Conservation (phyloP, 768 basidiomycete genomes). For the Lactifluus rugatus region DNA sequence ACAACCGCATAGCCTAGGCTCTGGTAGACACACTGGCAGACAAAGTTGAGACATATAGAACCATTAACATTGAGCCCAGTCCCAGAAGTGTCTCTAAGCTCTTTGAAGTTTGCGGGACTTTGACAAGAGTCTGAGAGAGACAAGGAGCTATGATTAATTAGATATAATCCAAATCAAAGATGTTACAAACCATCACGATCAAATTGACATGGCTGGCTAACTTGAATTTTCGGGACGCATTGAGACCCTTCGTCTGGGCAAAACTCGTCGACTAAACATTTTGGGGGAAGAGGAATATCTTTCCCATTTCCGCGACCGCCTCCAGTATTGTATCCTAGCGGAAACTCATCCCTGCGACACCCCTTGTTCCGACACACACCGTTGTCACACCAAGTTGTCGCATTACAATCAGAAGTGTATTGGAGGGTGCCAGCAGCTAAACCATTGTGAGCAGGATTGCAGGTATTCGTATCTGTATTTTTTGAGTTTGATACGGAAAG, state of each 20-base stretch:
- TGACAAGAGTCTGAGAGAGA: slow-evolving; percentile 61
- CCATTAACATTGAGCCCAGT: slow-evolving; percentile 72
- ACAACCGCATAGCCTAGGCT: neutral
- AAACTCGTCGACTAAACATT: slow-evolving; percentile 55
- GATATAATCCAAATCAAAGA: neutral
- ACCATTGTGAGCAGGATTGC: slow-evolving; percentile 48
- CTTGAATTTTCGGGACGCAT: slow-evolving; percentile 50
- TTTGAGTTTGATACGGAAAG: slow-evolving; percentile 28
- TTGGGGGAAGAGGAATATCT: slow-evolving; percentile 39
- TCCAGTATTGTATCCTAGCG: slow-evolving; percentile 50
- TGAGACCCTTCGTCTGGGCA: slow-evolving; percentile 76
- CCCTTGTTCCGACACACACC: slow-evolving; percentile 51
- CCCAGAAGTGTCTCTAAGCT: slow-evolving; percentile 53
- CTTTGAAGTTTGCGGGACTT: slow-evolving; percentile 52
- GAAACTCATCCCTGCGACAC: slow-evolving; percentile 70
- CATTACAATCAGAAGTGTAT: slow-evolving; percentile 70
- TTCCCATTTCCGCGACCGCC: neutral
- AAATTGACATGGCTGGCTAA: slow-evolving; percentile 68
- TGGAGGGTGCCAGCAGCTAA: slow-evolving; percentile 71
- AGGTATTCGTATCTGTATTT: slow-evolving; percentile 34
- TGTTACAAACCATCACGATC: slow-evolving; percentile 65
- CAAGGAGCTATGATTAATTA: neutral
- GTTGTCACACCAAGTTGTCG: slow-evolving; percentile 53
- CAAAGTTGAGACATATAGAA: slow-evolving; percentile 71
- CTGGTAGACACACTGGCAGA: slow-evolving; percentile 57